Evolutionary conservation across 352 stramenopile species (phyloP).

Genomic region (Phytophthora palmivora): DNA sequence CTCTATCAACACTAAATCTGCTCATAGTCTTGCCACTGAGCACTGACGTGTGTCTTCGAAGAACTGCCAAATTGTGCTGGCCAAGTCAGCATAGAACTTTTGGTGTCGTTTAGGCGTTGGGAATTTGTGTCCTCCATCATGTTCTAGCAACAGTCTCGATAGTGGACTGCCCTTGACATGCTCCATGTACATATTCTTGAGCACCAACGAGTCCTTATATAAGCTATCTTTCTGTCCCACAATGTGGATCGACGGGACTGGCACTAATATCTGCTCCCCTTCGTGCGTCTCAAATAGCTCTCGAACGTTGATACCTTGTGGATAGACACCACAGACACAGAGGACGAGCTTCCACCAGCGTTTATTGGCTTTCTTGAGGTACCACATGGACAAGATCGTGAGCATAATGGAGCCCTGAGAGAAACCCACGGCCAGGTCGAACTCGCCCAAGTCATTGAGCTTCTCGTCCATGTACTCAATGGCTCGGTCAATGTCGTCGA

Average conservation of each 20-base stretch:
- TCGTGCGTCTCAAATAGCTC: constrained; percentile 53
- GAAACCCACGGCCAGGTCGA: constrained; percentile 82
- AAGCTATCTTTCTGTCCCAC: constrained; percentile 55
- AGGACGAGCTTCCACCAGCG: constrained; percentile 64
- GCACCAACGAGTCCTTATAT: constrained; percentile 48
- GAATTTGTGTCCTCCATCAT: constrained; percentile 72
- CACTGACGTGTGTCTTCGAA: constrained; percentile 46
- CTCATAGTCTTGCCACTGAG: constrained; percentile 38
- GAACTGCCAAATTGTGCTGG: constrained; percentile 52
- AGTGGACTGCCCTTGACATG: constrained; percentile 44
- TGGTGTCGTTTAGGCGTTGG: constrained; percentile 58
- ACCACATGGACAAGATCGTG: constrained; percentile 68
- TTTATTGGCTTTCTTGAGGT: constrained; percentile 48
- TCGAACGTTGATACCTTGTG: constrained; percentile 44
- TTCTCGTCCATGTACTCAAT: constrained; percentile 70
- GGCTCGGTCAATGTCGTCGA: constrained; percentile 46
- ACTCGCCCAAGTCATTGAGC: constrained; percentile 63
- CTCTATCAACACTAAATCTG: constrained; percentile 15
- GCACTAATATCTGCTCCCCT: constrained; percentile 46
- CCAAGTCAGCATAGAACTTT: constrained; percentile 51
- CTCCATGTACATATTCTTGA: constrained; percentile 54
- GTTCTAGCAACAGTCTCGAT: constrained; percentile 48
- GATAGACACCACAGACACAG: constrained; percentile 52
- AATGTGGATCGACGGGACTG: constrained; percentile 69
- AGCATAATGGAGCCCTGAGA: constrained; percentile 79